Base-by-base conservation (phyloP, 139 green algal genomes). In the Closterium sp. region DNA sequence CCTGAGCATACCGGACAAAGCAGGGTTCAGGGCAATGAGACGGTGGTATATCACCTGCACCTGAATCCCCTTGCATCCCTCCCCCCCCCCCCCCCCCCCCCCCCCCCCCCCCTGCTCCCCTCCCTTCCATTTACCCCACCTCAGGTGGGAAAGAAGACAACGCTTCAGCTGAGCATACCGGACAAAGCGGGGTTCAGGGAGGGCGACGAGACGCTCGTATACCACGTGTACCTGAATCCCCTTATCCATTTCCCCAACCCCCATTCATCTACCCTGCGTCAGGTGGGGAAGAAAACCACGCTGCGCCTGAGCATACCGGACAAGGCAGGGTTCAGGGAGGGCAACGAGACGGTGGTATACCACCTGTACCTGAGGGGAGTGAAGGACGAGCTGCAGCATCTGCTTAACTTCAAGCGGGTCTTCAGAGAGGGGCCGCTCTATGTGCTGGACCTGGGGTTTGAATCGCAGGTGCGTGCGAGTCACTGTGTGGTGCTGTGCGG, bases 11-110 rank as follows among this genome's bases (percentile, higher is more conserved):
- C 31, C 34, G 13, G 85, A 93, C 30, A 91, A 31, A 30, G 90
- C 90, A 6, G 90, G 90, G 9, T 93, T 93, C 70, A 86, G 87
- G 31, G 30, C 79, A 93, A 93, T 28, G 90, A 90, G 70, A 93
- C 79, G 4, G 90, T 93, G 22, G 70, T 93, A 27, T 90, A 93
- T 30, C 28, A 91, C 70, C 86, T 93, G 29, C 73, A 27, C 62
- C 62, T 79, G 62, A 79, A 79, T 19, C 50, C 50, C 50, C 50
- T 24, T 21, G n/a, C n/a, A 19, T 24, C 11, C 30, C 10, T 24
- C 3, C 10, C 50, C 11, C 11, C n/a, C n/a, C n/a, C n/a, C n/a
- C n/a, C n/a, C n/a, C n/a, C n/a, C n/a, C n/a, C n/a, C n/a, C n/a
- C n/a, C n/a, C n/a, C n/a, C n/a, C n/a, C 45, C 3, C 5, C 45